Evolutionary conservation across 805 yeast genomes (phyloP), one percentile per base, ranked within the genome.

Genomic region (Torulaspora maleeae): DNA sequence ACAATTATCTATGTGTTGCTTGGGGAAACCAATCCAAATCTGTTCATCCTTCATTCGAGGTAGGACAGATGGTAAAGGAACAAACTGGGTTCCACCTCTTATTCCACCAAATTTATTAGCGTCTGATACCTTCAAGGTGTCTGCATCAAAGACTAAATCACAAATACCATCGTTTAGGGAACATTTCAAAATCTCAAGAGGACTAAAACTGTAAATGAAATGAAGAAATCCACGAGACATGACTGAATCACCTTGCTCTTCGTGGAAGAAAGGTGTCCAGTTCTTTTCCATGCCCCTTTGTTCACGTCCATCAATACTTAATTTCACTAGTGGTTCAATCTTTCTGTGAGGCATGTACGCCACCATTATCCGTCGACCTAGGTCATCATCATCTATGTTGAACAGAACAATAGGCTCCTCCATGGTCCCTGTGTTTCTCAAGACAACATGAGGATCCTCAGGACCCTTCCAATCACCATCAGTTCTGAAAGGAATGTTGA

Each of bases 21-120:
- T 51, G 5, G 56, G 54, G 33, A 56, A 54, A 22, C 58, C 58
- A 13, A 56, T 42, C 60, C 60, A 56, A 15, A 54, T 43, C 16
- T 49, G 49, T 30, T 48, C 48, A 11, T 38, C 49, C n/a, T 50
- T 36, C 11, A 56, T 42, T 13, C 36, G 22, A 16, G 59, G 59
- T 3, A 55, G 12, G 5, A 41, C 22, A 8, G 32, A 40, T 9
- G 59, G 59, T 30, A 56, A 36, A 12, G 43, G 49, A n/a, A 55
- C 39, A 36, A 39, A 52, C 35, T 54, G 60, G 11, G 60, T 52
- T 6, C 57, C 58, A 35, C 58, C 56, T 46, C 60, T 52, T 30
- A 50, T 44, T 10, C 48, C 55, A 16, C 42, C 47, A 29, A 47
- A 51, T 27, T 40, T 41, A 34, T 49, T 43, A 5, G 41, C 47